phyloP scores from a whole-genome alignment of 108 stramenopile genomes.

The Fragilaria crotonensis region DNA sequence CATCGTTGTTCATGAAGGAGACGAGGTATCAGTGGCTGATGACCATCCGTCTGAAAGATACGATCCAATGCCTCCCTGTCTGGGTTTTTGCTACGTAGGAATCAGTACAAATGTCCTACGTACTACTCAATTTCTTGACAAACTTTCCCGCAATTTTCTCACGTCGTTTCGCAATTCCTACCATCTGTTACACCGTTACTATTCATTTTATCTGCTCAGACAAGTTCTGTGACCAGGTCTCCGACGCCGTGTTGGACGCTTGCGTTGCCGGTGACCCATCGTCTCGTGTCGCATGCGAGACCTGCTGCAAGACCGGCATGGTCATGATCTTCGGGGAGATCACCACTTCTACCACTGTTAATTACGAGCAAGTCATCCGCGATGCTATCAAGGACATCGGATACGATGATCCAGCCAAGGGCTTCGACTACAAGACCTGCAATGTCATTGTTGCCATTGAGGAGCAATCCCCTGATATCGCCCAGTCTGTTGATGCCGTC shows the following conservation, averaged over 20 bases:
- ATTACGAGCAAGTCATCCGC: conserved; percentile 96
- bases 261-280: conserved; percentile 87
- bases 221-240: conserved; percentile 96
- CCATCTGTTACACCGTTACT: too few species aligned
- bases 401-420: conserved; percentile 93
- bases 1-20: too few species aligned
- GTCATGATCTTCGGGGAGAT: conserved; percentile 99
- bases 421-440: conserved; percentile 95
- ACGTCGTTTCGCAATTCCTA: too few species aligned
- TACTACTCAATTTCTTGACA: too few species aligned
- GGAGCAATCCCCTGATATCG: conserved; percentile 96
- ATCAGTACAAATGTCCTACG: too few species aligned
- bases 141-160: too few species aligned
- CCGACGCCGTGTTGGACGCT: conserved; percentile 95
- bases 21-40: too few species aligned
- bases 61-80: too few species aligned
- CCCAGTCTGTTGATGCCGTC: conserved; percentile 87
- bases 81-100: too few species aligned
- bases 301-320: conserved; percentile 96
- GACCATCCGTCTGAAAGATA: too few species aligned
- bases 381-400: conserved; percentile 95
- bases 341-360: conserved; percentile 90
- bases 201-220: conserved; percentile 46
- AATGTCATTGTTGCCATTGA: conserved; percentile 97
- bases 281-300: conserved; percentile 95